Conservation (phyloP, 331 rosid species). For the Spiraea crenata region DNA sequence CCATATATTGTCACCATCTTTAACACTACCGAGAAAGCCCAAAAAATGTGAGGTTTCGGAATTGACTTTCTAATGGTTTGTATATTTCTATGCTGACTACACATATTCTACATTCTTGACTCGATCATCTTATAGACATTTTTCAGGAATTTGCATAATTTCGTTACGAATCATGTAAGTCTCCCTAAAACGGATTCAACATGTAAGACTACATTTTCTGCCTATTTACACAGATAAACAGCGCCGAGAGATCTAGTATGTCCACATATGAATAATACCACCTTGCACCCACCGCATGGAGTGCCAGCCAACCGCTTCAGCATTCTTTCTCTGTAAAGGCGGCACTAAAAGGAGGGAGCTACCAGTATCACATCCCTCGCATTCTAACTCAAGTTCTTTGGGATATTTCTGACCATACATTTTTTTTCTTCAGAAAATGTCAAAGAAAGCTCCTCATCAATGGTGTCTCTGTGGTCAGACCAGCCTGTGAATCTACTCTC, state of each 20-base stretch:
- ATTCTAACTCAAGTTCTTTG: constrained; percentile 11
- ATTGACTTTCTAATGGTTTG: background rate
- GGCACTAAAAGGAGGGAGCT: background rate
- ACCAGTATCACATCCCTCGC: background rate
- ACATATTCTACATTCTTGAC: background rate
- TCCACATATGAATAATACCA: background rate
- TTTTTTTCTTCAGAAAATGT: constrained; percentile 66
- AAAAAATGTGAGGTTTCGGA: no score
- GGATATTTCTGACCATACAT: constrained; percentile 42
- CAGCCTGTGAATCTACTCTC: constrained; percentile 38
- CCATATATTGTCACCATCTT: no score
- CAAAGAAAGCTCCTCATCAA: constrained; percentile 75
- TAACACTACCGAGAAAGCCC: no score
- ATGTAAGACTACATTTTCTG: background rate
- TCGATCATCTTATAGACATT: background rate
- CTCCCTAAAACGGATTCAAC: background rate
- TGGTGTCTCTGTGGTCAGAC: constrained; percentile 45
- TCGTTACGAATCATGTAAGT: background rate
- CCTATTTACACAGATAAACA: background rate
- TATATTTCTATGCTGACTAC: background rate
- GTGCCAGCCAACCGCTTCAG: no score
- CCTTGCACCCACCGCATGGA: background rate
- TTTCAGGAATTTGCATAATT: background rate
- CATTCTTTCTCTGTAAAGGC: no score
- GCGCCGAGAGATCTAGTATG: background rate